These are phyloP conservation scores for Tephrocybe sp. DNA, from an alignment of 768 basidiomycete genomes.

Conservation along the genomic window DNA sequence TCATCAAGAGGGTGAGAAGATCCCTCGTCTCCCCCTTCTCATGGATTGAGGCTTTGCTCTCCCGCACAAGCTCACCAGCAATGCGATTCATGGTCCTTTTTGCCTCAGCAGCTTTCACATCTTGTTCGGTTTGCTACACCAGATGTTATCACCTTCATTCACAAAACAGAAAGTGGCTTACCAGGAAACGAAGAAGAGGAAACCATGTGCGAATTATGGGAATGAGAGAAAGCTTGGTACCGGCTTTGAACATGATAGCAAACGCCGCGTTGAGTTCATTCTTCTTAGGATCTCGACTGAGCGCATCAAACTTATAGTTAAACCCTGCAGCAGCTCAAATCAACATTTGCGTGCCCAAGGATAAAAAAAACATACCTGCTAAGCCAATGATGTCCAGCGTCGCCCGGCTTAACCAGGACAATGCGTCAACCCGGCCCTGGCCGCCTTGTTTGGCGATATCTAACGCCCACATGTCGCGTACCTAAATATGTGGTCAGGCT, in stretches of 20 bases:
- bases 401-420: conserved; percentile 61
- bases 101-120: conserved; percentile 18
- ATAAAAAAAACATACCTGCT: conserved; percentile 42
- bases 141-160: background rate
- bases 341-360: conserved; percentile 21
- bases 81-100: conserved; percentile 37
- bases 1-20: conserved; percentile 41
- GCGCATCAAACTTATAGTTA: conserved; percentile 25
- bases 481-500: conserved; percentile 24
- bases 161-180: conserved; percentile 15
- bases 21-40: conserved; percentile 35
- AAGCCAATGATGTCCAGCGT: conserved; percentile 78
- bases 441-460: conserved; percentile 28
- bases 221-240: conserved; percentile 29
- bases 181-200: conserved; percentile 32
- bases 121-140: conserved; percentile 17
- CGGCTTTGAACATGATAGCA: conserved; percentile 38
- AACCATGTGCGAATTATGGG: conserved; percentile 25
- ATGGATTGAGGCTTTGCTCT: conserved; percentile 35
- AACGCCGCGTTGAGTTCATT: conserved; percentile 49
- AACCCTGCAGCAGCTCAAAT: conserved; percentile 17
- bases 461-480: conserved; percentile 45
- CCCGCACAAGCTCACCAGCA: conserved; percentile 35
- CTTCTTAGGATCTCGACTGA: conserved; percentile 21
- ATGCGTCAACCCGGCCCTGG: conserved; percentile 46